These are phyloP conservation scores for Ascochyta pisi DNA, from an alignment of 2,329 filamentous ascomycete genomes.

Conservation along the genomic window DNA sequence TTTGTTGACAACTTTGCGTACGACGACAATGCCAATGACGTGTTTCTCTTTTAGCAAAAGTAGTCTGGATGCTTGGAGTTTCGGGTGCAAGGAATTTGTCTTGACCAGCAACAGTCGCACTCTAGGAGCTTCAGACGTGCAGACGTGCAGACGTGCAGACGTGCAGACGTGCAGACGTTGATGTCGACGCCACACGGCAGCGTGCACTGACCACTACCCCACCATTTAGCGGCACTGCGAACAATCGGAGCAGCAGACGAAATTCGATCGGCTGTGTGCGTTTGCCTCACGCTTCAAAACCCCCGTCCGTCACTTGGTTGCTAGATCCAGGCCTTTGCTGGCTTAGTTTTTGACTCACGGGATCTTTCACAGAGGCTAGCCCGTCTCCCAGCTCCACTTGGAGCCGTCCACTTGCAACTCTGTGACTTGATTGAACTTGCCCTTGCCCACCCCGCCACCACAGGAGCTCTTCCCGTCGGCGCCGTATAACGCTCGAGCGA, in stretches of 20 bases:
- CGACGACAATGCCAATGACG: no score
- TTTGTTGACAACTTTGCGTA: no score
- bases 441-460: conserved; percentile 25
- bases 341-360: conserved; percentile 32
- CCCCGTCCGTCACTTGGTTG: conserved; percentile 21
- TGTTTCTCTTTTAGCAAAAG: no score
- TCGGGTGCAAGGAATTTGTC: no score
- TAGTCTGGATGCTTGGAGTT: no score
- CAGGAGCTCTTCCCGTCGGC: conserved; percentile 7
- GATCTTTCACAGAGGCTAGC: conserved; percentile 18
- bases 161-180: neutral
- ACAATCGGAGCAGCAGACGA: conserved; percentile 21
- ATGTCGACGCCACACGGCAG: neutral
- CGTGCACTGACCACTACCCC: conserved; percentile 5
- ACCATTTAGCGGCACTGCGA: conserved; percentile 14
- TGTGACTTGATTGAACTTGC: conserved; percentile 11
- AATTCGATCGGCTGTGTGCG: conserved; percentile 40
- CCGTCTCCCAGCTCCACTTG: conserved; percentile 17
- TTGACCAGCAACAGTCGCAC: no score
- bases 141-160: neutral
- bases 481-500: conserved; percentile 9
- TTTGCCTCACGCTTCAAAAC: conserved; percentile 29
- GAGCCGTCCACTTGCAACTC: conserved; percentile 6
- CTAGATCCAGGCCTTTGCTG: conserved; percentile 36
- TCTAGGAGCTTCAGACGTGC: no score